These are phyloP conservation scores for Wickerhamiella dianesei DNA, from an alignment of 805 yeast genomes.

Conservation along the genomic window DNA sequence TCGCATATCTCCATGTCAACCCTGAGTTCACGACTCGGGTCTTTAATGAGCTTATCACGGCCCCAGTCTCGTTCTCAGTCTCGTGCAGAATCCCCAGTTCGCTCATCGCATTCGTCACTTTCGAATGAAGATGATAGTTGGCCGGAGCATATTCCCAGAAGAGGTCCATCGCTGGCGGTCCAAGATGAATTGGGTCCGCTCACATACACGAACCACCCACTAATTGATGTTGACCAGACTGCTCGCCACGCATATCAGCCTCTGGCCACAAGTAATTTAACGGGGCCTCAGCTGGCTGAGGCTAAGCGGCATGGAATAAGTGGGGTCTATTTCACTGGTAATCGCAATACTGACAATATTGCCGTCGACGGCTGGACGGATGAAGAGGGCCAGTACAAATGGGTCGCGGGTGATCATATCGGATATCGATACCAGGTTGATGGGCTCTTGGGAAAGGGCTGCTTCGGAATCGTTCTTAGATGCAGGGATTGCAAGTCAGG, in stretches of 20 bases:
- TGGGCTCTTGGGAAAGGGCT: constrained; percentile 54
- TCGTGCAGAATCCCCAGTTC: neutral
- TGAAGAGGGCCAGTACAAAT: constrained; percentile 44
- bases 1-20: neutral
- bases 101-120: neutral
- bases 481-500: constrained; percentile 54
- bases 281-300: constrained; percentile 49
- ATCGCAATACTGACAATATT: constrained; percentile 15
- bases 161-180: neutral
- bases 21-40: neutral
- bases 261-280: constrained; percentile 23
- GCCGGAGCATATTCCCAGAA: neutral
- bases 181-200: neutral
- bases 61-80: neutral
- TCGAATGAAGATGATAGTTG: neutral
- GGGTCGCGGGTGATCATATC: constrained; percentile 52
- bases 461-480: constrained; percentile 66
- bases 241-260: constrained; percentile 16
- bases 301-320: constrained; percentile 33
- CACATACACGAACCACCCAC: neutral
- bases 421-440: constrained; percentile 58
- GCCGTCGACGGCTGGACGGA: constrained; percentile 29
- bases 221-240: constrained; percentile 5
- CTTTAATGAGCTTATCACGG: neutral
- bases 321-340: constrained; percentile 38